Conservation (phyloP, 495 filamentous ascomycete species). For the Pseudotulostoma volvatum region DNA sequence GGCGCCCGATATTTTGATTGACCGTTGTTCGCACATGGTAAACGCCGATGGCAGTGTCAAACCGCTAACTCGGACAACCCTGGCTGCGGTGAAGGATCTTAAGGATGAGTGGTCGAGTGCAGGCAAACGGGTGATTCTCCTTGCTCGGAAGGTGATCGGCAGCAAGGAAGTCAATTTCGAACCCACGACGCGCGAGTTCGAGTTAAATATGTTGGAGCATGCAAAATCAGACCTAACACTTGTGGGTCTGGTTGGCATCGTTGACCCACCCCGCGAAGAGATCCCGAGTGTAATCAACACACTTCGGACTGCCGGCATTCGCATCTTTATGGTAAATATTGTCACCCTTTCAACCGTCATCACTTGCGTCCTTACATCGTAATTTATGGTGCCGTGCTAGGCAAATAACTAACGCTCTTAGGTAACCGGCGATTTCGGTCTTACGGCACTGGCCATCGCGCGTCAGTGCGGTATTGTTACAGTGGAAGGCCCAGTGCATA, state of each 20-base stretch:
- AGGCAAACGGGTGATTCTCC: constrained; percentile 45
- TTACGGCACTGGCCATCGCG: constrained; percentile 55
- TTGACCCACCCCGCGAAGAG: constrained; percentile 51
- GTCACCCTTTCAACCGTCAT: no score
- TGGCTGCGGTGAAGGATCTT: constrained; percentile 27
- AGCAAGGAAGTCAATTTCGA: constrained; percentile 16
- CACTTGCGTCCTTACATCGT: no score
- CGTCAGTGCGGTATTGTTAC: constrained; percentile 47
- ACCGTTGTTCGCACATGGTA: constrained; percentile 34
- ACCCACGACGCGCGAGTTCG: constrained; percentile 30
- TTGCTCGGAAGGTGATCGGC: constrained; percentile 40
- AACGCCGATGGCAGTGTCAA: constrained; percentile 29
- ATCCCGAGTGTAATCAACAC: constrained; percentile 42
- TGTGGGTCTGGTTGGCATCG: constrained; percentile 48
- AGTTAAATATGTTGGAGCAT: constrained; percentile 31
- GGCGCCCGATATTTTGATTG: constrained; percentile 45
- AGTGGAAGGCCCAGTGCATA: constrained; percentile 10
- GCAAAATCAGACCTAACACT: constrained; percentile 27
- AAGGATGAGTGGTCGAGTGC: constrained; percentile 48
- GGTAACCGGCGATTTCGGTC: constrained; percentile 50
- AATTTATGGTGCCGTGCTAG: no score
- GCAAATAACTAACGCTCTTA: constrained; percentile 11
- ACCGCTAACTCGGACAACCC: constrained; percentile 21
- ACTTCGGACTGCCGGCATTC: constrained; percentile 43
- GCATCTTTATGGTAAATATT: constrained; percentile 39